Evolutionary conservation across 2,329 filamentous ascomycete genomes (phyloP).

Genomic region (Plectosphaerella plurivora): DNA sequence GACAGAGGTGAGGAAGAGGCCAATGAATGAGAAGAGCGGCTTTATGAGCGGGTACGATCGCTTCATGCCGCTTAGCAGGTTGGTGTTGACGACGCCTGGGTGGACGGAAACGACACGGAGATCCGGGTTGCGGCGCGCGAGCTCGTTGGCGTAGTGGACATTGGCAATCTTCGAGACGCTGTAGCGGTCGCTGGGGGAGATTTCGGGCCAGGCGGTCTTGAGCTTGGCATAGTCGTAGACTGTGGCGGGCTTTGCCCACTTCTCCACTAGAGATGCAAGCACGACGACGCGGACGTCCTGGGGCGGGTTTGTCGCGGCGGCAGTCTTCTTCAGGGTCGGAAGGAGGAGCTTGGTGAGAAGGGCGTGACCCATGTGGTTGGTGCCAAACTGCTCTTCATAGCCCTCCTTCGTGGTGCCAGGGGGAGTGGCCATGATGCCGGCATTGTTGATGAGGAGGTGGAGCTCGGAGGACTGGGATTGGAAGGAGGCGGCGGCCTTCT

Average conservation of each 20-base stretch:
- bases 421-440: slow-evolving; percentile 34
- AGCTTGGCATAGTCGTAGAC: slow-evolving; percentile 23
- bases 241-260: slow-evolving; percentile 9
- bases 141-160: slow-evolving; percentile 20
- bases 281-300: slow-evolving; percentile 24
- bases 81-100: slow-evolving; percentile 23
- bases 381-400: slow-evolving; percentile 43
- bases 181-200: slow-evolving; percentile 17
- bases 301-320: slow-evolving; percentile 4
- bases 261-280: slow-evolving; percentile 18
- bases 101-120: slow-evolving; percentile 19
- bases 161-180: slow-evolving; percentile 26
- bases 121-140: slow-evolving; percentile 17
- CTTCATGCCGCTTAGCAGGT: slow-evolving; percentile 12
- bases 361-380: slow-evolving; percentile 43
- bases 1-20: slow-evolving; percentile 2
- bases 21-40: neutral
- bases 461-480: slow-evolving; percentile 23
- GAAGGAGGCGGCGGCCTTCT: slow-evolving; percentile 32
- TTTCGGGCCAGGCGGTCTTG: slow-evolving; percentile 14
- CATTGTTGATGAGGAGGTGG: slow-evolving; percentile 41
- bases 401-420: slow-evolving; percentile 33
- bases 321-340: slow-evolving; percentile 20
- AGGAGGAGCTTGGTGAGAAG: slow-evolving; percentile 33
- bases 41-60: slow-evolving; percentile 5